Evolutionary conservation across 345 rosid genomes (phyloP).

Genomic region (Arabidopsis suecica): DNA sequence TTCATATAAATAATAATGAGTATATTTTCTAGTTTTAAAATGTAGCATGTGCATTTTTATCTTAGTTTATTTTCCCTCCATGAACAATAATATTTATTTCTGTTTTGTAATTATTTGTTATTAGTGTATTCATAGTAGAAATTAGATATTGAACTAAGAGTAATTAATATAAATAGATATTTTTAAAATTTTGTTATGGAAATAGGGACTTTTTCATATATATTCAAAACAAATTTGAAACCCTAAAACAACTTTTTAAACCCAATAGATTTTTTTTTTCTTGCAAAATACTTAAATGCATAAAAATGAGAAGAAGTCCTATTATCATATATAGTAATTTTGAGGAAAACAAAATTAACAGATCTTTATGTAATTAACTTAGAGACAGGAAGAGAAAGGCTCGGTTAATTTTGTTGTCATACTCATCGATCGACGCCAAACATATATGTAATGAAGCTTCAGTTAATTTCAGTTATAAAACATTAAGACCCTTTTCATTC

Average conservation of each 20-base stretch:
- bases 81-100: slow-evolving; percentile 17
- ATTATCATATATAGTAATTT: not conserved
- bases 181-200: not conserved
- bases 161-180: not conserved
- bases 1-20: not conserved
- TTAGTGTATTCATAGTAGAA: not conserved
- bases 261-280: not conserved
- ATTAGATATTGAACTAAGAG: not conserved
- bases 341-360: no score
- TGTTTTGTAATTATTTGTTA: not conserved
- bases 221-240: not conserved
- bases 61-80: not conserved
- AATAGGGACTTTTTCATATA: not conserved
- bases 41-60: slow-evolving; percentile 22
- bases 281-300: not conserved
- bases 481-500: not conserved
- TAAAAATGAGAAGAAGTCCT: not conserved
- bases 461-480: not conserved
- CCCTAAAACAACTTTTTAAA: not conserved
- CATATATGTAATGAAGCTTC: not conserved
- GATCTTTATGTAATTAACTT: not conserved
- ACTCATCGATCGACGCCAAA: not conserved
- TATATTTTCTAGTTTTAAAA: slow-evolving; percentile 1
- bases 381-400: not conserved
- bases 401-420: not conserved